Conservation (phyloP, 2,329 filamentous ascomycete genomes). For the Purpureocillium takamizusanense region DNA sequence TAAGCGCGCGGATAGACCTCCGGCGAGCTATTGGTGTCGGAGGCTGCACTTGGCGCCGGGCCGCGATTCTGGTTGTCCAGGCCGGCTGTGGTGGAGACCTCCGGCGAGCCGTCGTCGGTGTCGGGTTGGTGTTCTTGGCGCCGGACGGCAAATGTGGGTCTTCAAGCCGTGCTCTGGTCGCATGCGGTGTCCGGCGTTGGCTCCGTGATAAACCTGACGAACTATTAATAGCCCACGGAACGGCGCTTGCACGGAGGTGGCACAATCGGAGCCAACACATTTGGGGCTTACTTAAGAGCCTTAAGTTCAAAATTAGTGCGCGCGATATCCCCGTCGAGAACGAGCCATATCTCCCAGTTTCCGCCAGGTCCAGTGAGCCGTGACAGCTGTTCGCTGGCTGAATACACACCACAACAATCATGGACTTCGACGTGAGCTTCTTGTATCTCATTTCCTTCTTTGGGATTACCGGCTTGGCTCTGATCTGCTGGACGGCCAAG, state of each 20-base stretch:
- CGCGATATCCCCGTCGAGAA: no score
- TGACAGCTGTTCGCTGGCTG: background rate
- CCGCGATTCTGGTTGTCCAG: no score
- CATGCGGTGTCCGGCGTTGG: no score
- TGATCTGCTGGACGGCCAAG: slow-evolving; percentile 1
- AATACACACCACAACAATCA: background rate
- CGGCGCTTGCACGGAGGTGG: no score
- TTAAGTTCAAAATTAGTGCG: no score
- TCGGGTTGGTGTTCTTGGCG: background rate
- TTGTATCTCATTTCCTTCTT: slow-evolving; percentile 6
- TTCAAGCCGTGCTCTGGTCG: background rate
- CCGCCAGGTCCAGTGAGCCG: background rate
- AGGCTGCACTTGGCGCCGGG: background rate
- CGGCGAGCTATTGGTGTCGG: background rate
- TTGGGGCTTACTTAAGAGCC: no score
- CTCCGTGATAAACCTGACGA: no score
- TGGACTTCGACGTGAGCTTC: slow-evolving; percentile 2
- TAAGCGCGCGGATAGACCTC: background rate
- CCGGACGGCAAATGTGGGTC: background rate
- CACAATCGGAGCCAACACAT: no score
- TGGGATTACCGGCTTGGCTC: slow-evolving; percentile 2
- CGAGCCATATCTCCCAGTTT: background rate
- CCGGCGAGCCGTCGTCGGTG: no score
- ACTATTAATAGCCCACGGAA: background rate
- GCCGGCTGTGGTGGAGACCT: no score